Percentiles rank a stretch among this genome's conserved stretches.
Evolutionary conservation across 208 protist genomes (phyloP).

Genomic region (Acanthamoeba royreba): DNA sequence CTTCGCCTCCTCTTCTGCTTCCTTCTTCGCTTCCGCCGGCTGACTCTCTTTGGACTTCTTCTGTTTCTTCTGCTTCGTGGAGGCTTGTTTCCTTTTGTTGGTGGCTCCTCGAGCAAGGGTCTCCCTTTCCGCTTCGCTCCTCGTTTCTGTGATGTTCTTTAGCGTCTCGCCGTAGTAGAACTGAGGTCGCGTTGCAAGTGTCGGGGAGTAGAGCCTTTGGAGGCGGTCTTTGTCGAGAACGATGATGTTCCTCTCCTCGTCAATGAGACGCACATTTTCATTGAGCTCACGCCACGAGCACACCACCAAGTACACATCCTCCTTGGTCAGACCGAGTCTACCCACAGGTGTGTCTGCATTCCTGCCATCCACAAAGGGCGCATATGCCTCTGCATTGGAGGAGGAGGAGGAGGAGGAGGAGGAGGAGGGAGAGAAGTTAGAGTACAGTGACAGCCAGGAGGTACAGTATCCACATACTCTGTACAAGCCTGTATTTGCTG

Average conservation of each 20-base stretch:
- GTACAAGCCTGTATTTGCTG: neutral
- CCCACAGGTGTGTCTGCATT: neutral
- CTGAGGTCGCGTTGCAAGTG: slow-evolving; percentile 4
- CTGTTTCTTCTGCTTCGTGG: neutral
- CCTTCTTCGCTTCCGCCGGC: too few relatives aligned
- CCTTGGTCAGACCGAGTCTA: neutral
- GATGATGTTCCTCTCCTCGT: neutral
- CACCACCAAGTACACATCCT: slow-evolving; percentile 34
- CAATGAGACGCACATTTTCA: neutral
- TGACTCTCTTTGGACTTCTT: neutral
- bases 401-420: too few relatives aligned
- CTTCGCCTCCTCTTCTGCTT: neutral
- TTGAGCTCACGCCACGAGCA: neutral
- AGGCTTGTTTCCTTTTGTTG: neutral
- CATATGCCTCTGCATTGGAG: neutral
- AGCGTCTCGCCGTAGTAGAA: neutral
- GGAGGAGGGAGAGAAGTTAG: neutral
- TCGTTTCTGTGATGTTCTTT: neutral
- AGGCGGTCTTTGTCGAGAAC: neutral
- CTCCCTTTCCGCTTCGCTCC: neutral
- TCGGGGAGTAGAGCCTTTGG: neutral
- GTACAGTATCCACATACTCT: neutral
- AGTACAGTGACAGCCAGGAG: neutral
- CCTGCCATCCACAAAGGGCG: neutral
- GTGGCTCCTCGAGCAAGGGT: neutral